A percentile compares a stretch with the other conserved stretches of the same genome.
Conservation (phyloP, 2,329 filamentous ascomycete genomes). For the Neocucurbitaria cava region DNA sequence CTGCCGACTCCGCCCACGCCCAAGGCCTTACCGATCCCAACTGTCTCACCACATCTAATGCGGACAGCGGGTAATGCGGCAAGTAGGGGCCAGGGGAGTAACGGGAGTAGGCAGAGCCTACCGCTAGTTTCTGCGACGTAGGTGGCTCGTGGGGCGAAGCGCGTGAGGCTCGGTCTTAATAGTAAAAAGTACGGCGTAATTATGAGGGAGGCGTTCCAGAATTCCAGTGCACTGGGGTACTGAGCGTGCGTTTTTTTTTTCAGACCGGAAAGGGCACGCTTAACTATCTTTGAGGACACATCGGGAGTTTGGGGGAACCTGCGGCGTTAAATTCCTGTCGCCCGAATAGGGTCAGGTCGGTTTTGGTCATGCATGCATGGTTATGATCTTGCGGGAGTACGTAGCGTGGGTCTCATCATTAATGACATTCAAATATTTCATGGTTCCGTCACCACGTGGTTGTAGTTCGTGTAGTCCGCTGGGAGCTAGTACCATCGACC, state of each 20-base stretch:
- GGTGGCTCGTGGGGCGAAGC: slow-evolving; percentile 2
- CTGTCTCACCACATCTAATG: slow-evolving; percentile 32
- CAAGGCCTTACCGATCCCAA: slow-evolving; percentile 15
- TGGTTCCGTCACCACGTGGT: background rate
- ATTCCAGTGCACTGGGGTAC: background rate
- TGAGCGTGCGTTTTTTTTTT: no score
- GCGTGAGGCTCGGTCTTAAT: background rate
- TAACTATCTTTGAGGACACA: no score
- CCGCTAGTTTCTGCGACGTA: slow-evolving; percentile 40
- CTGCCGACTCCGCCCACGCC: slow-evolving; percentile 12
- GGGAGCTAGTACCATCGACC: no score
- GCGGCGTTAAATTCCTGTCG: slow-evolving; percentile 6
- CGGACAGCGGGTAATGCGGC: slow-evolving; percentile 34
- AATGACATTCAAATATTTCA: no score
- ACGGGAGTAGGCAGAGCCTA: slow-evolving; percentile 26
- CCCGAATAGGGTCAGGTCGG: slow-evolving; percentile 11
- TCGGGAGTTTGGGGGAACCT: slow-evolving; percentile 2
- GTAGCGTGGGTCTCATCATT: background rate
- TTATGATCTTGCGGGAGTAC: background rate
- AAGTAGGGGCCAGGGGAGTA: slow-evolving; percentile 19
- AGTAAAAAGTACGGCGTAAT: background rate
- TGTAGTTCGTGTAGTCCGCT: no score
- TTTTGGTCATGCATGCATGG: background rate
- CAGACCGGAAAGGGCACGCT: background rate
- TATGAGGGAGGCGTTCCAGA: background rate